Evolutionary conservation across 345 rosid genomes (phyloP).

Genomic region (Murraya koenigii): DNA sequence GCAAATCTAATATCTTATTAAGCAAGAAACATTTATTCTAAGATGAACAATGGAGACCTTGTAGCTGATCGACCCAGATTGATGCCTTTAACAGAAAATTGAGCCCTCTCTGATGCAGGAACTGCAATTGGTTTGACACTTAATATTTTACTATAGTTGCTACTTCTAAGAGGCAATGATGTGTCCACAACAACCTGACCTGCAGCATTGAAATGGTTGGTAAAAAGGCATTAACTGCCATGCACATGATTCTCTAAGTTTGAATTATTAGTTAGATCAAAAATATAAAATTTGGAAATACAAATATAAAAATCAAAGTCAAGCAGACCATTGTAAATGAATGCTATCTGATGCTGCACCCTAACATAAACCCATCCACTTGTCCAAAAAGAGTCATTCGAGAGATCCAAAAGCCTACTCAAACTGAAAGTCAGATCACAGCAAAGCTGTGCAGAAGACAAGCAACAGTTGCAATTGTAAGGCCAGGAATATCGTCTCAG

Average conservation of each 20-base stretch:
- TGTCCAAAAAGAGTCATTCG: constrained; percentile 83
- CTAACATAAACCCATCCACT: constrained; percentile 80
- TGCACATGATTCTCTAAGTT: background rate
- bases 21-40: constrained; percentile 8
- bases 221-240: constrained; percentile 18
- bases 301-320: constrained; percentile 6
- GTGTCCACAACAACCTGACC: constrained; percentile 84
- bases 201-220: constrained; percentile 33
- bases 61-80: constrained; percentile 67
- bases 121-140: constrained; percentile 82
- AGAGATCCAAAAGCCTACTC: constrained; percentile 72
- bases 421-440: constrained; percentile 68
- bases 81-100: constrained; percentile 76
- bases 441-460: constrained; percentile 55
- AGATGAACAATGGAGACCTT: constrained; percentile 44
- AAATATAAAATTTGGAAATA: background rate
- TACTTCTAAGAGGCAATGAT: constrained; percentile 58
- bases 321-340: constrained; percentile 66
- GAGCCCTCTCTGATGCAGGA: constrained; percentile 51
- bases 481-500: constrained; percentile 3
- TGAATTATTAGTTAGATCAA: background rate
- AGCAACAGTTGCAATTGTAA: constrained; percentile 19
- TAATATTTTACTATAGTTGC: constrained; percentile 50
- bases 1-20: constrained; percentile 8
- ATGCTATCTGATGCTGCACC: constrained; percentile 82